phyloP scores from a whole-genome alignment of 805 yeast species.

The Teunomyces kruisii region DNA sequence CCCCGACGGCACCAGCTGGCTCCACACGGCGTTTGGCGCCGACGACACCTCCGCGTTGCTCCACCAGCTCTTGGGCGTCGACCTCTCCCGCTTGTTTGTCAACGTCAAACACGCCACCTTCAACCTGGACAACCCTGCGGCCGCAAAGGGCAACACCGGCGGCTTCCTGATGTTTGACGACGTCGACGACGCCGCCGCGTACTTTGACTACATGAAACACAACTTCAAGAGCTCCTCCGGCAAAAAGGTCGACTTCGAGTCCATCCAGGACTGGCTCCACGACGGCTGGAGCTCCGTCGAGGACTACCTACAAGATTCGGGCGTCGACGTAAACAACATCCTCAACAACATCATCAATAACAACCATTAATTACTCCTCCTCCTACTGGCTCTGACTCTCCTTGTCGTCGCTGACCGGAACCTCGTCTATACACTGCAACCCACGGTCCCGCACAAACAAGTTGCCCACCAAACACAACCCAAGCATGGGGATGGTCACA shows the following conservation, averaged over 20 bases:
- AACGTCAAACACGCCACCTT: not conserved
- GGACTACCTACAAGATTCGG: conserved; percentile 2
- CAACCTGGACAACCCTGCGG: not conserved
- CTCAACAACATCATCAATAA: not conserved
- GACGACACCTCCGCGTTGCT: not conserved
- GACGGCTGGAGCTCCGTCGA: conserved; percentile 3
- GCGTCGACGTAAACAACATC: conserved; percentile 1
- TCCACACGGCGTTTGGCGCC: too few relatives aligned
- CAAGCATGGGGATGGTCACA: conserved; percentile 35
- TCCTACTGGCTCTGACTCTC: not conserved
- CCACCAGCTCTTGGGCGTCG: not conserved
- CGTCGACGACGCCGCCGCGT: conserved; percentile 4
- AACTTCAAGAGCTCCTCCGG: conserved; percentile 1
- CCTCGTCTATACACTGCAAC: conserved; percentile 37
- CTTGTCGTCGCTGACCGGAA: too few relatives aligned
- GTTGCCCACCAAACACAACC: conserved; percentile 28
- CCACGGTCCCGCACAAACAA: conserved; percentile 36
- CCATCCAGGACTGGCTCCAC: conserved; percentile 1
- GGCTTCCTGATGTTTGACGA: not conserved
- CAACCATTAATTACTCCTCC: too few relatives aligned
- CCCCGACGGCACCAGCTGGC: too few relatives aligned
- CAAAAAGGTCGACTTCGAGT: not conserved
- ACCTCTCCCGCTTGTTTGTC: not conserved
- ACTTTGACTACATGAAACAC: conserved; percentile 9
- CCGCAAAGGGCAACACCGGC: not conserved